phyloP scores from a whole-genome alignment of 768 basidiomycete species.

The Cyclocybe aegerita region DNA sequence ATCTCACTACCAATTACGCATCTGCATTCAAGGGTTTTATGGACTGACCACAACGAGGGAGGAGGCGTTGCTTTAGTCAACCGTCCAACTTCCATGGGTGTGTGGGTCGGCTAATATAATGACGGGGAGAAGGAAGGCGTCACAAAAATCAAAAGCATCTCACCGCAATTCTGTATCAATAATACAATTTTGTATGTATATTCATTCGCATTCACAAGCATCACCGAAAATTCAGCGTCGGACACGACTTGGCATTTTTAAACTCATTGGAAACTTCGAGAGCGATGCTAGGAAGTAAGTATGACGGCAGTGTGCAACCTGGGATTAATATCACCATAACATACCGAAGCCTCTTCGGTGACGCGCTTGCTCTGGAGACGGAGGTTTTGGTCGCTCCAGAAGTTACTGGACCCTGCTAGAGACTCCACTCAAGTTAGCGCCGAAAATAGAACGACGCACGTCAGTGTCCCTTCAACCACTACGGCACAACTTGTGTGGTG shows the following conservation, averaged over 20 bases:
- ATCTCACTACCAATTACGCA: too few relatives aligned
- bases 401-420: too few relatives aligned
- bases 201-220: conserved; percentile 3
- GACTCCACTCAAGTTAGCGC: too few relatives aligned
- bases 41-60: not conserved
- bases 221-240: conserved; percentile 4
- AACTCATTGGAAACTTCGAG: not conserved
- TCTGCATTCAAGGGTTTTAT: not conserved
- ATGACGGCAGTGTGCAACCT: too few relatives aligned
- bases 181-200: conserved; percentile 6
- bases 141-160: conserved; percentile 16
- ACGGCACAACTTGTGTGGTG: too few relatives aligned
- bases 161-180: conserved; percentile 15
- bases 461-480: too few relatives aligned
- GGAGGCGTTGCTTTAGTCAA: not conserved
- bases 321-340: too few relatives aligned
- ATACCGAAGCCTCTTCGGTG: too few relatives aligned
- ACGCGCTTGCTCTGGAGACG: too few relatives aligned
- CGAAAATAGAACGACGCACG: too few relatives aligned
- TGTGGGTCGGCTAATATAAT: conserved; percentile 1
- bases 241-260: not conserved
- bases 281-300: too few relatives aligned
- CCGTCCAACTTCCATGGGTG: not conserved
- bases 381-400: too few relatives aligned
- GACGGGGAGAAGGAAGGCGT: conserved; percentile 3